A percentile compares a stretch with the other conserved stretches of the same genome.
Evolutionary conservation across 495 filamentous ascomycete genomes (phyloP).

Genomic region (Penicillium alfredii): DNA sequence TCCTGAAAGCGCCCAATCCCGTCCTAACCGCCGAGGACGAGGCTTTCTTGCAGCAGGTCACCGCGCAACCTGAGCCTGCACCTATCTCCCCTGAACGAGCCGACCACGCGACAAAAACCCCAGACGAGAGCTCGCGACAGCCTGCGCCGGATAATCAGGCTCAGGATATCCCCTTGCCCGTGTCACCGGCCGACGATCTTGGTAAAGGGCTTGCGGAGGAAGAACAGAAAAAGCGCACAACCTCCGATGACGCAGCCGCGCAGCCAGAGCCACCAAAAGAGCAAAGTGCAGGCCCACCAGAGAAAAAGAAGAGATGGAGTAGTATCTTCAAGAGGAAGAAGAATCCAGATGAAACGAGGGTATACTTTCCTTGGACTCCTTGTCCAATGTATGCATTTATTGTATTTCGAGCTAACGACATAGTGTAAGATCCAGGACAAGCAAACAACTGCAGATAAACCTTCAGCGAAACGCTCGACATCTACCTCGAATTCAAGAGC

Average conservation of each 20-base stretch:
- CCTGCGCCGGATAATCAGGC: constrained; percentile 18
- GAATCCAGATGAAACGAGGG: too few species aligned
- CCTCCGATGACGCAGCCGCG: constrained; percentile 14
- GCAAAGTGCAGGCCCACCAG: constrained; percentile 14
- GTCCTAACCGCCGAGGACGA: constrained; percentile 52
- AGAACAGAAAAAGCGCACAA: constrained; percentile 21
- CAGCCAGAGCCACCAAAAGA: constrained; percentile 17
- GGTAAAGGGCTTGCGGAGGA: constrained; percentile 33
- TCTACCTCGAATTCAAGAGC: constrained; percentile 9
- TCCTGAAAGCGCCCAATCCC: constrained; percentile 35
- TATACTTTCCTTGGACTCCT: too few species aligned
- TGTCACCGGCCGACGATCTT: constrained; percentile 36
- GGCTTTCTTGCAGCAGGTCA: constrained; percentile 47
- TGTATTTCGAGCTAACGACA: constrained; percentile 4
- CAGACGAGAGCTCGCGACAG: constrained; percentile 3
- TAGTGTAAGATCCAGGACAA: constrained; percentile 6
- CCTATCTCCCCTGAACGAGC: constrained; percentile 5
- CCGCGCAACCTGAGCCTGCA: constrained; percentile 24
- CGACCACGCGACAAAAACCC: background rate
- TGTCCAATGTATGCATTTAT: background rate
- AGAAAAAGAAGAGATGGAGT: constrained; percentile 44
- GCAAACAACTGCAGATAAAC: background rate
- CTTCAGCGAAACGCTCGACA: constrained; percentile 4
- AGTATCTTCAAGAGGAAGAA: constrained; percentile 38
- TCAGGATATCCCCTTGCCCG: constrained; percentile 32